A percentile compares a stretch with the other conserved stretches of the same genome.
Conservation (phyloP, 2,329 filamentous ascomycete species). For the Pseudogymnoascus sp. region DNA sequence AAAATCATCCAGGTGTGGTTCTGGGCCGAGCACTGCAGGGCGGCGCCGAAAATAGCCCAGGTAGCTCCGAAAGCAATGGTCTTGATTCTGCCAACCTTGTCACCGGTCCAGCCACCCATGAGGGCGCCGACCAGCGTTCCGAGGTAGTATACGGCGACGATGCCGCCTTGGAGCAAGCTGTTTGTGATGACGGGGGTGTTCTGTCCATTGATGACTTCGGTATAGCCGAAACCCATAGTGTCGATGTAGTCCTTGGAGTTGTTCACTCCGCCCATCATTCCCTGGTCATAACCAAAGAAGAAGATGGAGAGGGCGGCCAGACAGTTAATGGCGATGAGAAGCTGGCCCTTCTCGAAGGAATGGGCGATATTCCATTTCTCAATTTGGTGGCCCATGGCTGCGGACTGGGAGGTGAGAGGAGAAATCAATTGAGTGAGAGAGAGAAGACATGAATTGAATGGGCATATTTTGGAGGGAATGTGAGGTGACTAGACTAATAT, state of each 20-base stretch:
- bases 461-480: not conserved
- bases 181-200: constrained; percentile 49
- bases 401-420: not conserved
- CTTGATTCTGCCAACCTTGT: constrained; percentile 53
- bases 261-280: constrained; percentile 58
- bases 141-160: constrained; percentile 49
- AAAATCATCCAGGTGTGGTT: constrained; percentile 66
- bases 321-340: constrained; percentile 55
- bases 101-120: constrained; percentile 56
- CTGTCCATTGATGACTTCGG: constrained; percentile 36
- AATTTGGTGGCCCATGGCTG: constrained; percentile 17
- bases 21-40: constrained; percentile 57
- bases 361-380: constrained; percentile 40
- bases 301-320: constrained; percentile 59
- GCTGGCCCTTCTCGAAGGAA: constrained; percentile 44
- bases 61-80: constrained; percentile 53
- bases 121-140: constrained; percentile 58
- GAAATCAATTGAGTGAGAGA: not conserved
- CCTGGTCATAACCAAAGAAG: constrained; percentile 47
- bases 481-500: not conserved
- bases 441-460: not conserved
- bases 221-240: constrained; percentile 57
- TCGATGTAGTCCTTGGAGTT: constrained; percentile 56
- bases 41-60: constrained; percentile 54
- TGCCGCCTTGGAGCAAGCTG: constrained; percentile 55